Evolutionary conservation across 1,139 yeast species (phyloP), one percentile per base, ranked within the genome.

Genomic region (Scheffersomyces segobiensis): DNA sequence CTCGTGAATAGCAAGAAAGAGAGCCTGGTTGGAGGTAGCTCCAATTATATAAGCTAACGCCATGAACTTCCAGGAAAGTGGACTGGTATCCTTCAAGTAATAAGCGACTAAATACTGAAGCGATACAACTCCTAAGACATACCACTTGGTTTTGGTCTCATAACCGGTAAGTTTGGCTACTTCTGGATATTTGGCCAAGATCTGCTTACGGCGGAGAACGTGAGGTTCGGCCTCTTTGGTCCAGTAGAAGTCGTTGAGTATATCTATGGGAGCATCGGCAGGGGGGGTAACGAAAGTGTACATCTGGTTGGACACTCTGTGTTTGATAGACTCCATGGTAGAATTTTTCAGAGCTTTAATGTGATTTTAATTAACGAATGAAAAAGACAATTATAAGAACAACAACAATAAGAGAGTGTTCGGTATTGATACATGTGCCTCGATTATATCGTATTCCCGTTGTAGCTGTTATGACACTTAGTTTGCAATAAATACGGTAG

Each of bases 1-100:
- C 71, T 93, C 98, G 73, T 93, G 98, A 66, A 93, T 91, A 24
- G 97, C 96, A 63, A 93, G 77, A 69, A 92, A 93, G 46, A 90
- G 76, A 65, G 93, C 93, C 69, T 93, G 97, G 69, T 87, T 88
- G 58, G 91, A 84, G 5, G 97, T 91, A 20, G 96, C 97, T 1
- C 98, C 98, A 59, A 93, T 78, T 22, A 88, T 73, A 67, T 93
- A 93, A 2, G 96, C 95, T 22, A 84, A 70, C 0, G 79, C 66
- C 69, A 91, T 72, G 70, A 89, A 90, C 63, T 80, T 80, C 79
- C 81, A 81, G 39, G 83, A 73, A 53, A 84, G 74, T 46, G 89
- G 81, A 21, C 83, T 74, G 0, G 87, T 81, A 65, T 88, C 71
- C 60, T 89, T 79, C 57, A 93, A 76, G 58, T 80, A 73, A 66